A percentile compares a stretch with the other conserved stretches of the same genome.
Conservation (phyloP, 2,329 filamentous ascomycete species). For the Ciborinia camelliae region DNA sequence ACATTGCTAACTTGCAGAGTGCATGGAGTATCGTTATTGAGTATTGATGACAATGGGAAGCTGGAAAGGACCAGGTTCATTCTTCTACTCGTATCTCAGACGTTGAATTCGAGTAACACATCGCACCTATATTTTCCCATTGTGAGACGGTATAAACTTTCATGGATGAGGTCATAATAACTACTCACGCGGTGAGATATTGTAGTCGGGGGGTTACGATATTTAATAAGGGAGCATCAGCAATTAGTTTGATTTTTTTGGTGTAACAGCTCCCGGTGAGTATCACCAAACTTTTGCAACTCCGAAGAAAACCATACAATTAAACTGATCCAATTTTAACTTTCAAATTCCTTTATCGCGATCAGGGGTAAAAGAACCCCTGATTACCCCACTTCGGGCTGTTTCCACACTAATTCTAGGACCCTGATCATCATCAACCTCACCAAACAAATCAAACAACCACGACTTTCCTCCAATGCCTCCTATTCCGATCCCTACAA, state of each 20-base stretch:
- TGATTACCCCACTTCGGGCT: not conserved
- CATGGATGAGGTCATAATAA: not conserved
- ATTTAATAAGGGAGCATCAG: too few relatives aligned
- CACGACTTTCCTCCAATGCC: slow-evolving; percentile 27
- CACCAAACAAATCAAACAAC: not conserved
- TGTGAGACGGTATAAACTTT: not conserved
- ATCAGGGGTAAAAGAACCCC: not conserved
- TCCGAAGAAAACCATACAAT: too few relatives aligned
- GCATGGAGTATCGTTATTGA: too few relatives aligned
- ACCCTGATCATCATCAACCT: slow-evolving; percentile 5
- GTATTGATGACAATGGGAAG: not conserved
- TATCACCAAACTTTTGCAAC: too few relatives aligned
- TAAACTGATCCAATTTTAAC: too few relatives aligned
- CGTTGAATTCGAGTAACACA: not conserved
- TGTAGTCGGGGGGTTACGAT: too few relatives aligned
- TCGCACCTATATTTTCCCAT: too few relatives aligned
- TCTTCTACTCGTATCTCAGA: not conserved
- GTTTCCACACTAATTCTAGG: not conserved
- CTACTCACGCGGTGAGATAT: too few relatives aligned
- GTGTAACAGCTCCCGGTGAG: too few relatives aligned
- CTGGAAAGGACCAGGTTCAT: not conserved
- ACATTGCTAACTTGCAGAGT: too few relatives aligned
- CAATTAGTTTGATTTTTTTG: too few relatives aligned
- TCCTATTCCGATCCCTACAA: slow-evolving; percentile 31
- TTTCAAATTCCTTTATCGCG: not conserved